Conservation (phyloP, 2,329 filamentous ascomycete species). For the Furcasterigmium sp. region DNA sequence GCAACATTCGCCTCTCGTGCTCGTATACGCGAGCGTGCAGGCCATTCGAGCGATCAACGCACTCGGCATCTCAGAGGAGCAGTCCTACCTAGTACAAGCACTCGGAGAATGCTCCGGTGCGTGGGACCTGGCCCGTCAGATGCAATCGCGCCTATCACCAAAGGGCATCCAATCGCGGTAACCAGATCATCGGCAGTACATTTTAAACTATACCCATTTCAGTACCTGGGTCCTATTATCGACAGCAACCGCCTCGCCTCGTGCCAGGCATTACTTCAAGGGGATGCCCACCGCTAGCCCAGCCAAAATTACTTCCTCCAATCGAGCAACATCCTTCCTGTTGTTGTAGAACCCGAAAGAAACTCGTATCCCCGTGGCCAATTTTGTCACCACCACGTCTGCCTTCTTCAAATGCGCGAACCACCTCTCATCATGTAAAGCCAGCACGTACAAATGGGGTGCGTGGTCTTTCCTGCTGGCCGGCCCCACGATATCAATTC, state of each 20-base stretch:
- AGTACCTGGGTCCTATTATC: no score
- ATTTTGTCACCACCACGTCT: constrained; percentile 13
- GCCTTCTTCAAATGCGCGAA: constrained; percentile 11
- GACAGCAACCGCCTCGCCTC: no score
- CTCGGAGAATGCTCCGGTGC: constrained; percentile 2
- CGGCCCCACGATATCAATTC: constrained; percentile 17
- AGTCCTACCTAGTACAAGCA: not conserved
- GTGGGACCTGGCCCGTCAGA: not conserved
- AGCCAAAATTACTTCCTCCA: not conserved
- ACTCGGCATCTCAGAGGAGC: constrained; percentile 3
- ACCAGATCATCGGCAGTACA: no score
- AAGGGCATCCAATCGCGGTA: not conserved
- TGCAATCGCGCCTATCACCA: not conserved
- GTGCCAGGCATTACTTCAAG: no score
- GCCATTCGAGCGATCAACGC: constrained; percentile 10
- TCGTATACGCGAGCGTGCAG: constrained; percentile 17
- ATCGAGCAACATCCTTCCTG: constrained; percentile 10
- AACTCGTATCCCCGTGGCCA: constrained; percentile 18
- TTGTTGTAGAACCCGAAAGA: constrained; percentile 20
- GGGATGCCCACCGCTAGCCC: not conserved
- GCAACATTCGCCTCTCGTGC: constrained; percentile 14
- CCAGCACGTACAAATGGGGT: constrained; percentile 21
- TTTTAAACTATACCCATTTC: no score
- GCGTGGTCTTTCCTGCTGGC: constrained; percentile 11
- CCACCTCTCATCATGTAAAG: constrained; percentile 15